Evolutionary conservation across 2,329 filamentous ascomycete genomes (phyloP), one percentile per base, ranked within the genome.

Genomic region (Cladosporium sp.): DNA sequence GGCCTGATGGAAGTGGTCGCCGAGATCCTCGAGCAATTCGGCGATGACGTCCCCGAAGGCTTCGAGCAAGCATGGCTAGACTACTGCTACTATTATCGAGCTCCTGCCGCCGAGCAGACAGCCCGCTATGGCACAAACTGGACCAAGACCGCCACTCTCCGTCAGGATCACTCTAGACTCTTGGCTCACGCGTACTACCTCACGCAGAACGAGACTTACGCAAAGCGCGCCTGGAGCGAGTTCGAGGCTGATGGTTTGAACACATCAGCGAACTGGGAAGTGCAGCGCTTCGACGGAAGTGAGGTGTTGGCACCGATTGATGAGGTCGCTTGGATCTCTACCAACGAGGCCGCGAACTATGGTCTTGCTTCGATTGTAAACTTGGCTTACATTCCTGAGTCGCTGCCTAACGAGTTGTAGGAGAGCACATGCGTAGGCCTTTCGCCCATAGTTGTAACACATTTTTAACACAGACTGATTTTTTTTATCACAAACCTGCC

Each of bases 71-170:
- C 82, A 0, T 88, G 85, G 82, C 75, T 87, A 1, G 86, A 88
- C 59, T 88, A 88, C 75, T 86, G 85, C 71, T 84, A 83, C 72
- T 87, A 86, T 74, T 88, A 86, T 70, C 78, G 80, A 10, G 86
- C 84, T 0, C 71, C 79, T 0, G 74, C 75, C 0, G 80, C 76
- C 0, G 84, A 87, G 74, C 86, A 88, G 73, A 74, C 71, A 1
- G 79, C 81, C 1, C 80, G 85, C 0, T 88, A 87, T 68, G 86
- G 86, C 7, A 72, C 73, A 1, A 74, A 75, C 57, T 88, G 82
- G n/a, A 79, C 68, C 3, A 41, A 24, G 10, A 54, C 49, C 11
- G 67, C 83, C 4, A 84, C 75, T 57, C 75, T 88, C 59, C 77
- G 78, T 58, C 86, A 88, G 71, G 86, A 82, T 0, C 87, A 88